Base-by-base conservation (phyloP, 1,284 basidiomycete species). In the Leccinum pachyderme region DNA sequence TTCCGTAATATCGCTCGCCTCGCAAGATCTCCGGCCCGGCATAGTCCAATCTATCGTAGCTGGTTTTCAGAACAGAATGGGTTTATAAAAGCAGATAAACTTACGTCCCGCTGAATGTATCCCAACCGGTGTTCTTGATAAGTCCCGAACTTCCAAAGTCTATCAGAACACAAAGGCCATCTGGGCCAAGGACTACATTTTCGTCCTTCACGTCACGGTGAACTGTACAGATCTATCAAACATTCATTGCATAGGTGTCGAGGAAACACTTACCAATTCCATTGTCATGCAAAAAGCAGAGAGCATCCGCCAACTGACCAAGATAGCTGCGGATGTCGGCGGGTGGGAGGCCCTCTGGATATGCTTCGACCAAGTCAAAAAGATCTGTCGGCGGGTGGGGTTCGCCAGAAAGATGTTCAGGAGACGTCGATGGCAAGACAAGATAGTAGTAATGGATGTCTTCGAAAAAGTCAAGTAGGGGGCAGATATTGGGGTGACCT, bases 171-270 rank as follows among this genome's bases (percentile, higher is more conserved):
- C 91, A 95, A 66, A 85, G 81, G 33, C 86, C 89, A 57, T 79
- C 72, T 44, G 81, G 79, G 5, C 88, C 89, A 47, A 92, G 78
- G 29, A 92, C 86, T 37, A 99, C 94, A 70, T 99, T 99, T 73
- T 99, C 96, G 67, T 99, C 96, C 75, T 99, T 99, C 73, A 99
- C 87, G 69, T 99, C 97, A 58, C 96, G 92, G 74, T 99, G 96
- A 7, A 99, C 95, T 84, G 80, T 18, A 49, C 24, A 54, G 57
- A 52, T 55, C 44, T 50, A 55, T 53, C 50, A 59, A 32, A 55
- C n/a, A 53, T 24, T 39, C 31, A 51, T 51, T 47, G 53, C 25
- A 51, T 35, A 22, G 51, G 52, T 49, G 58, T 45, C 35, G 25
- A 29, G 32, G 39, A 53, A 48, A 9, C 33, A 68, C 83, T 67